Base-by-base conservation (phyloP, 495 filamentous ascomycete genomes). In the Opeltia flavorubescens region DNA sequence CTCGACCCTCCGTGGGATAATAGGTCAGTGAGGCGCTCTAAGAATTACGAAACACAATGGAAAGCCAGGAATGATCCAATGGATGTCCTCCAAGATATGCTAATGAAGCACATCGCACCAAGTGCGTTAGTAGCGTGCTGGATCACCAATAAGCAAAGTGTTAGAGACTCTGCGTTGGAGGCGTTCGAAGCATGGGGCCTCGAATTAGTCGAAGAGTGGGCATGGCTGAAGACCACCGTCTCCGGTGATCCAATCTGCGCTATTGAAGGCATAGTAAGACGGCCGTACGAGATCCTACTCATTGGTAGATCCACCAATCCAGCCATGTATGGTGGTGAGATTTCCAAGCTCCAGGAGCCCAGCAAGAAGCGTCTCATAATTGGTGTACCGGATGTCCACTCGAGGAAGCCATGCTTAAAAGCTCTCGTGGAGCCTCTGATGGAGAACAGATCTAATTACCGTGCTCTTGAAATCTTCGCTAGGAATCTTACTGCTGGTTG, bases 1-100 rank as follows among this genome's bases (percentile, higher is more conserved):
- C 71, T 96, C 6, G 91, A 96, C 59, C 91, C 91, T 17, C 91
- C 91, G 2, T 98, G 89, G 89, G 81, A 86, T 2, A 95, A 94
- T 57, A 72, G 76, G n/a, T 94, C 87, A 20, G 91, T 81, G 8
- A 72, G 73, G 44, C 77, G 89, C 15, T 81, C 80, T 43, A 62
- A 64, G 12, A 68, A 72, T 17, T 95, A 95, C 61, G 51, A 58
- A 1, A 80, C 75, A n/a, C 65, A 69, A 11, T 54, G 65, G 7
- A 57, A 60, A 27, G 65, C 7, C 8, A 20, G 24, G 42, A 55
- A 29, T 3, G 47, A 51, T 39, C 55, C 53, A 12, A 52, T 60
- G 33, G 63, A 65, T 39, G 62, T 83, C 17, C 62, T 85, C 1
- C 49, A 57, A 12, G 62, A 55, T 12, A 65, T 83, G 43, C 71